phyloP scores from a whole-genome alignment of 2,329 filamentous ascomycete species.

The Ceratocystis eucalypticola region DNA sequence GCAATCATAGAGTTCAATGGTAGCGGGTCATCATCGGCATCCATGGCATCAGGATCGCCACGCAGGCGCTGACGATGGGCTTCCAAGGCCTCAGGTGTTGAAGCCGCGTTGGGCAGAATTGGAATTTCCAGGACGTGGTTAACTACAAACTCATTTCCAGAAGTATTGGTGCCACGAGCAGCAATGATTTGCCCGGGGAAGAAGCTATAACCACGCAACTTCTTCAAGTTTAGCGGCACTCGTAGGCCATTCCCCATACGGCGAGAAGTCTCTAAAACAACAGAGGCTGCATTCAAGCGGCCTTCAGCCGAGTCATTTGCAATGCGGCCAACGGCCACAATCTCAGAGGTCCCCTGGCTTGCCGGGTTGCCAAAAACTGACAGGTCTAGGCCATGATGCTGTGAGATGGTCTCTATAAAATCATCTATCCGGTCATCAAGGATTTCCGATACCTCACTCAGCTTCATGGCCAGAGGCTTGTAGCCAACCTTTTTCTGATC shows the following conservation, averaged over 20 bases:
- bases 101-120: conserved; percentile 59
- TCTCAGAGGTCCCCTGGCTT: conserved; percentile 67
- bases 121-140: conserved; percentile 64
- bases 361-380: conserved; percentile 77
- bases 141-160: conserved; percentile 69
- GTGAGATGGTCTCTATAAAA: conserved; percentile 60
- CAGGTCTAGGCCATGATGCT: conserved; percentile 63
- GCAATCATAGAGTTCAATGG: conserved; percentile 68
- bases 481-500: conserved; percentile 86
- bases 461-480: conserved; percentile 87
- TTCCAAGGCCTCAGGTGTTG: conserved; percentile 50
- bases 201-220: conserved; percentile 58
- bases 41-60: conserved; percentile 50
- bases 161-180: conserved; percentile 71
- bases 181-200: conserved; percentile 94
- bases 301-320: conserved; percentile 78
- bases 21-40: conserved; percentile 32
- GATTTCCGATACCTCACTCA: conserved; percentile 82
- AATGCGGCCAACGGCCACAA: conserved; percentile 83
- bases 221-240: conserved; percentile 64
- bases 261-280: conserved; percentile 80
- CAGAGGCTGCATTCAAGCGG: conserved; percentile 68
- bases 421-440: conserved; percentile 92
- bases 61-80: conserved; percentile 55
- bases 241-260: conserved; percentile 70